Base-by-base conservation (phyloP, 352 stramenopile species). In the Thalassiosira mediterranea region DNA sequence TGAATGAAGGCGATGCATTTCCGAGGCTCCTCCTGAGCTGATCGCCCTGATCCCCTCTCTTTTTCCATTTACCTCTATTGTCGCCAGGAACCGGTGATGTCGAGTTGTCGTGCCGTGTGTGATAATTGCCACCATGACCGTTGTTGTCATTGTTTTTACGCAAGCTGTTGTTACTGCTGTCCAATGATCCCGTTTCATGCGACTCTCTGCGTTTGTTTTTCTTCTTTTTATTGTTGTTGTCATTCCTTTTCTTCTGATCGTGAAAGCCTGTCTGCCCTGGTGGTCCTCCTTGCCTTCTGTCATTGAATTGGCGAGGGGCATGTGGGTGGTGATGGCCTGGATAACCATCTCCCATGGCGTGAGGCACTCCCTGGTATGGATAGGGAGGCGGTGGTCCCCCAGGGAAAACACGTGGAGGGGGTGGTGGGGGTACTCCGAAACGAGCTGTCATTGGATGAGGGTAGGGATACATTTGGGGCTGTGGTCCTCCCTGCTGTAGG, bases 211-310 rank as follows among this genome's bases (percentile, higher is more conserved):
- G 1, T 34, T 68, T 61, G 29, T 68, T 62, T 51, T 83, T 83
- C 26, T 83, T 76, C 29, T 70, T 78, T 17, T 79, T 68, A 42
- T 82, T 82, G 25, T 69, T 63, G n/a, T 61, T 46, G 31, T 61
- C 28, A 64, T 42, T 42, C 13, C 13, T 42, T 42, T 69, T 59
- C 46, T 69, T 58, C 25, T 69, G 44, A 42, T 42, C 34, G 13
- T 42, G 34, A 13, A 13, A 42, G 34, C 34, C 34, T 42, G 26
- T 32, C 32, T 38, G 8, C 58, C 17, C 37, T 46, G 23, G 15
- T 28, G 49, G 49, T 34, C 60, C 60, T 31, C 32, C 28, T 46
- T 34, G 47, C 4, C 34, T 21, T 32, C 52, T 37, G 38, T 63
- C 34, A 64, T 68, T 72, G 47, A 25, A 28, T 13, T 48, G 54